phyloP scores from a whole-genome alignment of 2,329 filamentous ascomycete species.

The Exophiala mesophila region DNA sequence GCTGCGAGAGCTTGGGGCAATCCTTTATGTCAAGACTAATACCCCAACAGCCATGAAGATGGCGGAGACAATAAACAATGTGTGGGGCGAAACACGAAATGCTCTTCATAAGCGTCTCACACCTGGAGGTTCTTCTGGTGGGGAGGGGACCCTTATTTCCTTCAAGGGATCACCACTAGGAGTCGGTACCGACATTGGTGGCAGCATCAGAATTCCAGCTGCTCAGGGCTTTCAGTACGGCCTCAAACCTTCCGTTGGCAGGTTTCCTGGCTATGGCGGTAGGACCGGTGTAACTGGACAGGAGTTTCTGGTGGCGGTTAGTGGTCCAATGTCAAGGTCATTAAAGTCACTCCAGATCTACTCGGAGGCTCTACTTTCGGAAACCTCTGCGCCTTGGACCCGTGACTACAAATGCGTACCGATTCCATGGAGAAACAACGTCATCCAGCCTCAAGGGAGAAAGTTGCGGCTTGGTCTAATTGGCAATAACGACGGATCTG shows the following conservation, averaged over 20 bases:
- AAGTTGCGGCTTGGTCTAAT: conserved; percentile 34
- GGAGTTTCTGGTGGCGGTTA: conserved; percentile 37
- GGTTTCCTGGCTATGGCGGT: conserved; percentile 35
- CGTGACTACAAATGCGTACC: conserved; percentile 34
- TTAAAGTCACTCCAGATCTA: conserved; percentile 33
- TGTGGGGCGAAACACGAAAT: conserved; percentile 41
- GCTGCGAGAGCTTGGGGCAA: conserved; percentile 40
- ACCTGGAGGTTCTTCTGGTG: conserved; percentile 35
- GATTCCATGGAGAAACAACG: conserved; percentile 32
- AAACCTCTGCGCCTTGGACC: conserved; percentile 30
- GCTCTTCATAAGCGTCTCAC: conserved; percentile 32
- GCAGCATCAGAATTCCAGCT: conserved; percentile 36
- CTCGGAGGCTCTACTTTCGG: conserved; percentile 31
- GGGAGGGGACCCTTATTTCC: conserved; percentile 34
- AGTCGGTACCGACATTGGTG: conserved; percentile 39
- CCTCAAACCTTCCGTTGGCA: conserved; percentile 37
- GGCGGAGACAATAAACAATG: conserved; percentile 39
- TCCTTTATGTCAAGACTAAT: conserved; percentile 52
- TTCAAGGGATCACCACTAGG: conserved; percentile 31
- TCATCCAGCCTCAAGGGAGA: conserved; percentile 29
- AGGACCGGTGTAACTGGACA: conserved; percentile 36
- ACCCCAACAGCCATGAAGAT: conserved; percentile 47
- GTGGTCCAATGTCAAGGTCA: conserved; percentile 37
- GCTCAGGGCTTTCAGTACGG: conserved; percentile 37
- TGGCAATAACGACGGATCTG: conserved; percentile 31